Percentiles rank a stretch among this genome's conserved stretches.
These are phyloP conservation scores for Phytopythium chamaehyphon DNA, from an alignment of 352 stramenopile genomes.

Conservation along the genomic window DNA sequence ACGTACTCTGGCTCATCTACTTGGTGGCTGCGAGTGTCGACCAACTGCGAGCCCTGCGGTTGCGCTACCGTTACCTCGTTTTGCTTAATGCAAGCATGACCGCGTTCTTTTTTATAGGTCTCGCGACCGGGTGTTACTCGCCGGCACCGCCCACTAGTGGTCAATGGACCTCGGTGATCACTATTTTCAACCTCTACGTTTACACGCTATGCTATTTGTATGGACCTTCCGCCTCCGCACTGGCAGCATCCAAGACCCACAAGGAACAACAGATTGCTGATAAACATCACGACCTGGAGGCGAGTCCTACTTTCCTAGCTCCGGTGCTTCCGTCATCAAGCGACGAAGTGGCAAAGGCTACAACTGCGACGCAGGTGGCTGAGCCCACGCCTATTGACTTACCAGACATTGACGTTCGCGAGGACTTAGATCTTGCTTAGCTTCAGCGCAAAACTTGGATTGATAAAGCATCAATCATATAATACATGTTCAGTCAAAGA, in stretches of 20 bases:
- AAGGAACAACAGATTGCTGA: conserved; percentile 8
- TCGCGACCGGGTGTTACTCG: conserved; percentile 37
- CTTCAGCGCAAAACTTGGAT: too few species aligned
- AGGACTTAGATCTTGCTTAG: conserved; percentile 6
- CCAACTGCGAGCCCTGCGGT: conserved; percentile 38
- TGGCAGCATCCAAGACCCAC: conserved; percentile 23
- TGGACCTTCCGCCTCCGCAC: conserved; percentile 35
- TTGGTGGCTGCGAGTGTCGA: conserved; percentile 32
- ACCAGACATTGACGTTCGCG: conserved; percentile 1
- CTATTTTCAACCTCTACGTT: conserved; percentile 64
- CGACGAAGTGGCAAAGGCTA: background rate
- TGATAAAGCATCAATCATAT: too few species aligned
- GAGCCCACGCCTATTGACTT: conserved; percentile 4
- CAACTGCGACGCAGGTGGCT: background rate
- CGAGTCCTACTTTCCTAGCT: background rate
- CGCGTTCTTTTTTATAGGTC: conserved; percentile 36
- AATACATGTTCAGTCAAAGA: too few species aligned
- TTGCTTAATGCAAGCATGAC: conserved; percentile 44
- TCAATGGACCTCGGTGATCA: conserved; percentile 41
- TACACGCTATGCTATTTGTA: conserved; percentile 54
- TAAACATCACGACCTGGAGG: conserved; percentile 6
- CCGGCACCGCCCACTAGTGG: conserved; percentile 39
- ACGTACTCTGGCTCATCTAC: conserved; percentile 44
- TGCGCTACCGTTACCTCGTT: conserved; percentile 49
- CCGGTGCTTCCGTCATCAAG: background rate